Base-by-base conservation (phyloP, 805 yeast species). In the Jamesozyma gamospora region DNA sequence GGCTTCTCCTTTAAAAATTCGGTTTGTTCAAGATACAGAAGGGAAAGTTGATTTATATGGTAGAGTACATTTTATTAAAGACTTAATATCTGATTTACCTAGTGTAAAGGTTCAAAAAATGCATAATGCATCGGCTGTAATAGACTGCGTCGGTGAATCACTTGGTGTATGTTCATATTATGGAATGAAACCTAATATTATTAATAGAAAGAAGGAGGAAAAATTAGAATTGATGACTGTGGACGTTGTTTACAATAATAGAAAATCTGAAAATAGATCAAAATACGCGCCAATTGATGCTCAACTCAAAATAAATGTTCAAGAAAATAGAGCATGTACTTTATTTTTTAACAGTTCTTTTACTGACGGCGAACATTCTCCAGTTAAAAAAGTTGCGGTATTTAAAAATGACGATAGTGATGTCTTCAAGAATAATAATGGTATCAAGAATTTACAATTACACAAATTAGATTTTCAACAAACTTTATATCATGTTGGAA, bases 281-380 rank as follows among this genome's bases (percentile, higher is more conserved):
- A 69, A 65, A 18, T 82, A 77, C 55, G 78, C 79, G 0, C 83
- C 87, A 38, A 65, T 78, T 42, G 69, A 71, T 15, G 87, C 84
- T 1, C 79, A 78, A 15, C 51, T 86, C 30, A 60, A 60, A 39
- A 72, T 86, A 36, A 64, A 66, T 32, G 83, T 72, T 2, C 69
- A 69, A 13, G 74, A 76, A 26, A 79, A 77, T 56, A 70, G 94
- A 50, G 69, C 69, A 41, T 86, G 95, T 60, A 66, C 65, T 19
- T 45, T 86, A 28, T 61, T 59, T 15, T 84, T 85, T 65, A 73
- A 77, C 51, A 61, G 74, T 1, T 62, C 75, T 0, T 49, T 52
- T 9, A 14, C 29, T 3, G 43, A 47, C 8, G 25, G 24, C 7
- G 65, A 62, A 6, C 50, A 64, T 43, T 71, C 84, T 0, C 88